A percentile compares a stretch with the other conserved stretches of the same genome.
Evolutionary conservation across 495 filamentous ascomycete genomes (phyloP).

Genomic region (Trichoderma asperelloides): DNA sequence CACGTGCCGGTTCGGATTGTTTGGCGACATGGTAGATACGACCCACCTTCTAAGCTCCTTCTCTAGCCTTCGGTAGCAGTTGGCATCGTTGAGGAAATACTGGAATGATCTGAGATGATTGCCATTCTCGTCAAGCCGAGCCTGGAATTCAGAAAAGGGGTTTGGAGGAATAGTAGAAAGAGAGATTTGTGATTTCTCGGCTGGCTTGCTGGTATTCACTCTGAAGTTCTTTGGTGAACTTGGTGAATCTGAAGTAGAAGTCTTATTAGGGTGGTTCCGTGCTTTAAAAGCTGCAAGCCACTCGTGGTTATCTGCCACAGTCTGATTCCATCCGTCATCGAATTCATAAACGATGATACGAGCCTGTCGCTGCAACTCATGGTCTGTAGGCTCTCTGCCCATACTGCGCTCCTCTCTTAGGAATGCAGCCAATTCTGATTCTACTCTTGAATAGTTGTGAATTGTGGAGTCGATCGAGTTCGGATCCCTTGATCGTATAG

Average conservation of each 20-base stretch:
- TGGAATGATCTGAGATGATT: conserved; percentile 20
- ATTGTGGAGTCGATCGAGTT: conserved; percentile 44
- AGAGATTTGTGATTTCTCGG: not conserved
- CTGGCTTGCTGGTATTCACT: not conserved
- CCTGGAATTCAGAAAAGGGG: conserved; percentile 5
- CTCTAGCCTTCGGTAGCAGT: conserved; percentile 44
- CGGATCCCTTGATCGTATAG: conserved; percentile 39
- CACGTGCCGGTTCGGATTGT: conserved; percentile 44
- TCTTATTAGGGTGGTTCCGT: conserved; percentile 18
- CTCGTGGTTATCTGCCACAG: conserved; percentile 54
- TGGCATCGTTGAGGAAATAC: conserved; percentile 42
- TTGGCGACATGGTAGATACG: conserved; percentile 36
- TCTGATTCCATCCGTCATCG: conserved; percentile 66
- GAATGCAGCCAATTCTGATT: conserved; percentile 49
- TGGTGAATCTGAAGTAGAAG: not conserved
- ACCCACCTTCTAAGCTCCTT: conserved; percentile 41
- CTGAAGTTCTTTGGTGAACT: conserved; percentile 11
- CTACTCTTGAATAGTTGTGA: conserved; percentile 46
- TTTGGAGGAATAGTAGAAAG: not conserved
- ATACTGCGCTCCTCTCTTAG: conserved; percentile 37
- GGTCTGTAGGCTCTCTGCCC: conserved; percentile 49
- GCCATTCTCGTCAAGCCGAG: conserved; percentile 2
- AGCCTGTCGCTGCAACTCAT: conserved; percentile 52
- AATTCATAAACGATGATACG: conserved; percentile 56
- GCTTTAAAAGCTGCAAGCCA: conserved; percentile 46